Base-by-base conservation (phyloP, 257 asterid genomes). In the Salvia splendens region DNA sequence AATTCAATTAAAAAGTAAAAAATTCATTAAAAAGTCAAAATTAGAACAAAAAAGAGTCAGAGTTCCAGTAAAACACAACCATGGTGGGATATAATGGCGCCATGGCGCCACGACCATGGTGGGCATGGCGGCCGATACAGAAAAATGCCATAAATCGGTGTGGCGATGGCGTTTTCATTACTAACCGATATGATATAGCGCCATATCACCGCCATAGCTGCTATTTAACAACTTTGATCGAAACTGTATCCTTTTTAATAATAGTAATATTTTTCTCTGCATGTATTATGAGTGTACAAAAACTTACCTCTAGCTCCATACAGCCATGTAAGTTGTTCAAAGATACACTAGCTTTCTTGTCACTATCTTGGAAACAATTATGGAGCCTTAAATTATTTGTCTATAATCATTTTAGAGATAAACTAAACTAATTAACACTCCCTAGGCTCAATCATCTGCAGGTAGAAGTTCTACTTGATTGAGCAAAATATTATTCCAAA, bases 281-380 rank as follows among this genome's bases (percentile, higher is more conserved):
- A 36, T 33, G 12, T 33, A 33, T 33, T 33, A 33, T 2, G 42
- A 65, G 20, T 14, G 28, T 32, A 28, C 17, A 66, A 40, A 24
- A 30, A 47, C 17, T 47, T 58, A 10, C 47, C 48, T 36, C 63
- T n/a, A 66, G 35, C 47, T 50, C 43, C 41, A n/a, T 36, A 17
- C 38, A 16, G 42, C 45, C 17, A 10, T 15, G 50, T 45, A 47
- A 38, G 42, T n/a, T 4, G 16, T 5, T 38, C 42, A 38, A 38
- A 47, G 28, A 17, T 11, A 11, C n/a, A 5, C 10, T 47, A 58
- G 24, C 12, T 48, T 10, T 17, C 46, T 47, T 12, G 28, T 42
- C 63, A 36, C 40, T 48, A 48, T 48, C 65, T 28, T 42, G 36
- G 5, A 20, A 55, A 42, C n/a, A 67, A 30, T 30, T 46, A 68